Percentiles rank a stretch among this genome's conserved stretches.
Evolutionary conservation across 129 eudicot genomes (phyloP).

Genomic region (Helichrysum umbraculigerum): DNA sequence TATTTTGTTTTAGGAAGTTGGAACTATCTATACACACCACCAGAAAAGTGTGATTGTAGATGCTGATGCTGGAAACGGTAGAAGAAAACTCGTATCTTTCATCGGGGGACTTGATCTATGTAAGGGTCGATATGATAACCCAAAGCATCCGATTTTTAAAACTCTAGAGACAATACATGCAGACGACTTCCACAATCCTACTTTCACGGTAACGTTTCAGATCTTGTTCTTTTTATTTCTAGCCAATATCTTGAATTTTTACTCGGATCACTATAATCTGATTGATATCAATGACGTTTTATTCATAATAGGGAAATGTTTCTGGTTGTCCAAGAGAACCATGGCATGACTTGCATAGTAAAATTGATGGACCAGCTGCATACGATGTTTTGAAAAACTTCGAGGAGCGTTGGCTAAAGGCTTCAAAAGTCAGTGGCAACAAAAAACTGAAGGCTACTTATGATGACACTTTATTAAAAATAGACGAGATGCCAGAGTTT

Average conservation of each 20-base stretch:
- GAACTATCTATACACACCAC: conserved; percentile 85
- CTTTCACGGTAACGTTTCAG: conserved; percentile 52
- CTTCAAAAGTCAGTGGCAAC: conserved; percentile 70
- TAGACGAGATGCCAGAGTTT: conserved; percentile 61
- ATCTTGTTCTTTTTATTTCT: conserved; percentile 9
- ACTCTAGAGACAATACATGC: conserved; percentile 68
- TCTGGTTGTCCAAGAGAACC: conserved; percentile 95
- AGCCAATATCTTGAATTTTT: background rate
- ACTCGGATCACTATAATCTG: background rate
- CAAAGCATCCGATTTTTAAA: conserved; percentile 69
- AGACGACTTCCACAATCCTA: conserved; percentile 86
- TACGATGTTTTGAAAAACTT: conserved; percentile 82
- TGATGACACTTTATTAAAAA: conserved; percentile 65
- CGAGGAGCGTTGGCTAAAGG: conserved; percentile 88
- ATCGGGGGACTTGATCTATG: conserved; percentile 94
- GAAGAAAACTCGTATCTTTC: conserved; percentile 72
- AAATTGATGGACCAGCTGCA: conserved; percentile 96
- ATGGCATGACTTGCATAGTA: conserved; percentile 95
- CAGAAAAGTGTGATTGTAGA: conserved; percentile 89
- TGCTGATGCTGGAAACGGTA: conserved; percentile 81
- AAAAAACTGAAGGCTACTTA: conserved; percentile 47
- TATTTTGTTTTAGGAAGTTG: conserved; percentile 63
- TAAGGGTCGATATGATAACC: conserved; percentile 93
- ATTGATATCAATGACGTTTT: conserved; percentile 1
- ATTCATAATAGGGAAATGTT: conserved; percentile 53